Percentiles rank a stretch among this genome's conserved stretches.
Conservation (phyloP, 2,329 filamentous ascomycete genomes). For the Paracamarosporium sp. region DNA sequence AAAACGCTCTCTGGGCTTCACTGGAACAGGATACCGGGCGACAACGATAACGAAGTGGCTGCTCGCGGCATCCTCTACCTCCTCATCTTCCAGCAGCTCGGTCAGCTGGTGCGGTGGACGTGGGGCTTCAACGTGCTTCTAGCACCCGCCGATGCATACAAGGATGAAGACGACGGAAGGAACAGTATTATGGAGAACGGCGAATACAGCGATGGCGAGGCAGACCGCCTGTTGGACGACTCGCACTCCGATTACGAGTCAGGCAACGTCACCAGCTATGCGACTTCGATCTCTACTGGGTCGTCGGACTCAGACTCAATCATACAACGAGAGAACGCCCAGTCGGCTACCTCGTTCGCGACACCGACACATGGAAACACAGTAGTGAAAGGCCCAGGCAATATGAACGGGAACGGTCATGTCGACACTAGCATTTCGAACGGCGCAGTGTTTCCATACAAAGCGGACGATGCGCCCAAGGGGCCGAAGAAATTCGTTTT, state of each 20-base stretch:
- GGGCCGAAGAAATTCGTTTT: conserved; percentile 44
- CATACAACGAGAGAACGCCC: conserved; percentile 36
- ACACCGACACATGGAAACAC: conserved; percentile 59
- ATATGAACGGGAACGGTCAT: conserved; percentile 38
- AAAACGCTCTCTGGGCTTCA: conserved; percentile 91
- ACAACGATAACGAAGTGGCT: conserved; percentile 94
- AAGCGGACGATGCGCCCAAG: conserved; percentile 32
- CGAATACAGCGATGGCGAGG: conserved; percentile 61
- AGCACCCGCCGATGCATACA: conserved; percentile 79
- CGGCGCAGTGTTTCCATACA: conserved; percentile 60
- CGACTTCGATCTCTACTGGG: conserved; percentile 32
- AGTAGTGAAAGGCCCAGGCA: conserved; percentile 46
- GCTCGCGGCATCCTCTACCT: conserved; percentile 94
- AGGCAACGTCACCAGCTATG: conserved; percentile 49
- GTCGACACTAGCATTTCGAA: conserved; percentile 42
- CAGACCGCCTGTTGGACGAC: conserved; percentile 47
- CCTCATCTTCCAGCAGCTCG: conserved; percentile 96
- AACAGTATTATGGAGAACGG: conserved; percentile 54
- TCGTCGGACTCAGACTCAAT: conserved; percentile 37
- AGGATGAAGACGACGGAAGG: conserved; percentile 63
- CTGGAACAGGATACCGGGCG: conserved; percentile 88
- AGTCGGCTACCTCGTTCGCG: conserved; percentile 37
- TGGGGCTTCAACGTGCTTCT: conserved; percentile 97
- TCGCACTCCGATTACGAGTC: conserved; percentile 56
- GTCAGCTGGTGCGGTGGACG: conserved; percentile 93